These are phyloP conservation scores for Gleditsia sinensis DNA, from an alignment of 306 rosid genomes.

Conservation along the genomic window DNA sequence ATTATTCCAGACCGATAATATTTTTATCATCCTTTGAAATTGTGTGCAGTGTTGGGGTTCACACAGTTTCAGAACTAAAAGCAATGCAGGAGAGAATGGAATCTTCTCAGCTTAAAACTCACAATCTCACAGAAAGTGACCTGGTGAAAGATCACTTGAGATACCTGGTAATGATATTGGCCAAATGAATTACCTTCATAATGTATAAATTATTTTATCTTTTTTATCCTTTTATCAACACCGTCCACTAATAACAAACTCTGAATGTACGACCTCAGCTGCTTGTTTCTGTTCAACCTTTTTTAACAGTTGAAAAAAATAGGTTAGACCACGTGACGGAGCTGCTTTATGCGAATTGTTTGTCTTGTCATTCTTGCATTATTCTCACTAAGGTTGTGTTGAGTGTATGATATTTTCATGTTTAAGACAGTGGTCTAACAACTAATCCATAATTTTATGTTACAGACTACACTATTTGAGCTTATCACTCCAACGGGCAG, in stretches of 20 bases:
- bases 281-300: slow-evolving; percentile 3
- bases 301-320: slow-evolving; percentile 2
- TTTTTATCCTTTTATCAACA: slow-evolving; percentile 9
- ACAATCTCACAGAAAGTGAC: slow-evolving; percentile 75
- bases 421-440: background rate
- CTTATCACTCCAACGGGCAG: background rate
- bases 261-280: background rate
- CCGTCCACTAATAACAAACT: slow-evolving; percentile 4
- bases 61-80: slow-evolving; percentile 67
- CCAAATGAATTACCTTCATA: background rate
- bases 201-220: background rate
- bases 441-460: background rate
- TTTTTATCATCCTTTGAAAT: slow-evolving; percentile 20
- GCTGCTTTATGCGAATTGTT: slow-evolving; percentile 4
- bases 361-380: background rate
- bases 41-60: slow-evolving; percentile 80
- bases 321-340: background rate
- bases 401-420: background rate
- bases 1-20: background rate
- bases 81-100: slow-evolving; percentile 64
- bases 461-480: background rate
- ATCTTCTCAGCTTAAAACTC: slow-evolving; percentile 63
- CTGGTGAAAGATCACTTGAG: slow-evolving; percentile 93
- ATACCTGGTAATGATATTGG: slow-evolving; percentile 67
- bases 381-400: background rate